Percentiles rank a stretch among this genome's conserved stretches.
Conservation (phyloP, 345 rosid genomes). For the Euphorbia pulcherrima region DNA sequence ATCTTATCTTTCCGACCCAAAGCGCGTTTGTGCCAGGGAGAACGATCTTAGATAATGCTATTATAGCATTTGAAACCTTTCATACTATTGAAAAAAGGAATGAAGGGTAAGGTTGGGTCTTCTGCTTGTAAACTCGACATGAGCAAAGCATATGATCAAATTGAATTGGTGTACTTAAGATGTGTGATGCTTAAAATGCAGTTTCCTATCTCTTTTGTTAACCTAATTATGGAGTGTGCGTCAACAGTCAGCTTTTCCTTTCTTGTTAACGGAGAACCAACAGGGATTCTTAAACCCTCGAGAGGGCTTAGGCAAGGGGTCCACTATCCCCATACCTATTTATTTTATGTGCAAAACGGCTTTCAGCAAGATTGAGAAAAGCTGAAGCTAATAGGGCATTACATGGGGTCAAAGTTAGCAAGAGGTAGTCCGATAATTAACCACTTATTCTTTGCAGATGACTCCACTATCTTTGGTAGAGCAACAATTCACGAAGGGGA, state of each 20-base stretch:
- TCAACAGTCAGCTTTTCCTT: neutral
- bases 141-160: neutral
- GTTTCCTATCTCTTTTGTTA: neutral
- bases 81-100: neutral
- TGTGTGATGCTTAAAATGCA: neutral
- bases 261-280: neutral
- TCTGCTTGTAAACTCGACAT: neutral
- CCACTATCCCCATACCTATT: neutral
- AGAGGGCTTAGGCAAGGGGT: neutral
- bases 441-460: neutral
- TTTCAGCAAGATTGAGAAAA: neutral
- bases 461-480: neutral
- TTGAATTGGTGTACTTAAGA: neutral
- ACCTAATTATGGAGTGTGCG: neutral
- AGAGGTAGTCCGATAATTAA: neutral
- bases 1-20: neutral
- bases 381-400: neutral
- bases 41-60: neutral
- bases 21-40: neutral
- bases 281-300: neutral
- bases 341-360: neutral
- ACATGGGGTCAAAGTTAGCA: neutral
- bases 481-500: neutral
- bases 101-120: neutral
- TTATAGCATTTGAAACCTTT: neutral